These are phyloP conservation scores for Penicillium verrucosum DNA, from an alignment of 2,329 filamentous ascomycete species.

Conservation along the genomic window DNA sequence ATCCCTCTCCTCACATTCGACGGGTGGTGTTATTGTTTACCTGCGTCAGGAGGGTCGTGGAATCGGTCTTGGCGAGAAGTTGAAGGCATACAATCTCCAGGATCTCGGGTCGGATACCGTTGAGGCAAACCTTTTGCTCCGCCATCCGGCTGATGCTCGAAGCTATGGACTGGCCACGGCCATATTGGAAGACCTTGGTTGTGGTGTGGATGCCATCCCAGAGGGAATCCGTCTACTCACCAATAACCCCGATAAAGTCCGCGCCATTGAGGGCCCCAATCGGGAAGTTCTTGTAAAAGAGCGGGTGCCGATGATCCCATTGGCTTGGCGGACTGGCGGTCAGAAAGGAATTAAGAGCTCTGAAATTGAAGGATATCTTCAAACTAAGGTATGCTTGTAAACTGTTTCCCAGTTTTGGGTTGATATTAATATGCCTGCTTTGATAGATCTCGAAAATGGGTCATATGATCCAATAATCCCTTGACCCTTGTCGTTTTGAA, in stretches of 20 bases:
- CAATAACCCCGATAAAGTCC: constrained; percentile 96
- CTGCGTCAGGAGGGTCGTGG: constrained; percentile 92
- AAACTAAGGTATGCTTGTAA: constrained; percentile 73
- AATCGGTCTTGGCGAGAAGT: constrained; percentile 89
- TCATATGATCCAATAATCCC: constrained; percentile 58
- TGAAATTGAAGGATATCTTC: constrained; percentile 90
- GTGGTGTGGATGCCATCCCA: constrained; percentile 60
- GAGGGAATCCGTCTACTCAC: constrained; percentile 72
- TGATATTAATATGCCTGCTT: background rate
- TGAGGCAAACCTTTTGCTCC: constrained; percentile 84
- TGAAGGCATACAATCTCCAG: constrained; percentile 97
- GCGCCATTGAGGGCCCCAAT: constrained; percentile 87
- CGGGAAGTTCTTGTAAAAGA: constrained; percentile 84
- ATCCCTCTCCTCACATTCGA: constrained; percentile 49
- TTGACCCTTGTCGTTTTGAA: constrained; percentile 1
- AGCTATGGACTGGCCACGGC: constrained; percentile 96
- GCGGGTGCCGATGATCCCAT: constrained; percentile 88
- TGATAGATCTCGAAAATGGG: constrained; percentile 81
- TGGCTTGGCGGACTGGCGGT: constrained; percentile 81
- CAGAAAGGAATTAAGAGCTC: constrained; percentile 77
- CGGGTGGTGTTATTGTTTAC: constrained; percentile 90
- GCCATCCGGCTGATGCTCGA: constrained; percentile 90
- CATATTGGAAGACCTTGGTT: constrained; percentile 82
- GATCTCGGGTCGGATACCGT: constrained; percentile 97
- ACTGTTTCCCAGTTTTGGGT: background rate